These are phyloP conservation scores for Penicillium sp. DNA, from an alignment of 2,329 filamentous ascomycete species.

Conservation along the genomic window DNA sequence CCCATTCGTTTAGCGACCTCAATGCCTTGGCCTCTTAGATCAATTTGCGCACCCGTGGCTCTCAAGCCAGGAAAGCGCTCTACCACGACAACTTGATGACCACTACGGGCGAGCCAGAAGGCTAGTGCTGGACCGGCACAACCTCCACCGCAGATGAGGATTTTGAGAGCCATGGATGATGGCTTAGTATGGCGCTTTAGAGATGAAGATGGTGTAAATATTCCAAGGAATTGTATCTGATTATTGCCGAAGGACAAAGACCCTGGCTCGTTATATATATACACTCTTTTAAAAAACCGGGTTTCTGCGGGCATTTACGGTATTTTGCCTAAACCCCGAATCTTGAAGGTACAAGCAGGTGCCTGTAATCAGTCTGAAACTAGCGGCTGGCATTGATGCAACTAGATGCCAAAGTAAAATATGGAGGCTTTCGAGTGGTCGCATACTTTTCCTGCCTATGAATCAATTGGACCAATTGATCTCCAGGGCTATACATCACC, in stretches of 20 bases:
- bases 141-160: conserved; percentile 51
- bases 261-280: not conserved
- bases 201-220: not conserved
- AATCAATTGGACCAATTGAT: not conserved
- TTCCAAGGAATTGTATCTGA: not conserved
- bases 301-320: not conserved
- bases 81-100: conserved; percentile 41
- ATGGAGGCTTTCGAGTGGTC: not conserved
- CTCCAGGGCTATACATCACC: not conserved
- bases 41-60: conserved; percentile 53
- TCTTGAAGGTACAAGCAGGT: not conserved
- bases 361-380: not conserved
- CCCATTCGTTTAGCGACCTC: conserved; percentile 55
- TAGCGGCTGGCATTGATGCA: too few species aligned
- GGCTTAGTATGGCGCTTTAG: not conserved
- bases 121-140: conserved; percentile 48
- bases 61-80: conserved; percentile 47
- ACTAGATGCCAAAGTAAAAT: too few species aligned
- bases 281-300: not conserved
- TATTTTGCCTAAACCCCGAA: not conserved
- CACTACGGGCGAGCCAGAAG: conserved; percentile 46
- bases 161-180: conserved; percentile 32
- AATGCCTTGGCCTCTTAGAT: conserved; percentile 54
- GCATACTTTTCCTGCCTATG: not conserved
- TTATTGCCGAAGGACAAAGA: not conserved